These are phyloP conservation scores for Botryococcus braunii DNA, from an alignment of 163 green algal species.

Conservation along the genomic window DNA sequence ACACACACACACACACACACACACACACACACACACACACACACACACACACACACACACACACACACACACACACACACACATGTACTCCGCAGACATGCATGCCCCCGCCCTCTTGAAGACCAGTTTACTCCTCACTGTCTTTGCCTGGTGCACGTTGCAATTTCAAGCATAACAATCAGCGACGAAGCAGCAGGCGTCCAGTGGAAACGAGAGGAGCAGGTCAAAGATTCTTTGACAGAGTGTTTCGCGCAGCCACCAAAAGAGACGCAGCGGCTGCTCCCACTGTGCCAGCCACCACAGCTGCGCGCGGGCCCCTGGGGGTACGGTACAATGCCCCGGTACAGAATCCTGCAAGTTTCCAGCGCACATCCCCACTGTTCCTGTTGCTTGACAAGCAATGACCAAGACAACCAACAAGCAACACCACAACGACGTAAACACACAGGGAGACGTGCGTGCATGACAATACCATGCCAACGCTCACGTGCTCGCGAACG, in stretches of 20 bases:
- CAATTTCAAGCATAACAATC: too few species aligned
- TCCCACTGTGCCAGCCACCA: conserved; percentile 59
- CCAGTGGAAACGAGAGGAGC: too few species aligned
- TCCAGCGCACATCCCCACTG: background rate
- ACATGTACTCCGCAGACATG: too few species aligned
- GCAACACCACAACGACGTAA: background rate
- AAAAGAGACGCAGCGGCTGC: conserved; percentile 37
- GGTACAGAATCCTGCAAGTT: conserved; percentile 45
- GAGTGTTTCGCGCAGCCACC: conserved; percentile 34
- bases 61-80: too few species aligned
- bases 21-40: too few species aligned
- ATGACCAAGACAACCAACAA: background rate
- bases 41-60: too few species aligned
- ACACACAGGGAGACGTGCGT: background rate
- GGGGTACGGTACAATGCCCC: conserved; percentile 69
- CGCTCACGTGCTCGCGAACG: background rate
- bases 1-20: too few species aligned
- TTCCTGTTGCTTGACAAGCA: background rate
- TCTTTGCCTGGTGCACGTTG: too few species aligned
- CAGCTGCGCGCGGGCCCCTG: conserved; percentile 58
- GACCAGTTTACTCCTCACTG: too few species aligned
- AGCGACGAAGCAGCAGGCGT: too few species aligned
- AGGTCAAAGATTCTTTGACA: conserved; percentile 19
- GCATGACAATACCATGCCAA: background rate
- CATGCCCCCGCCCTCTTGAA: too few species aligned